Percentiles rank a stretch among this genome's conserved stretches.
Evolutionary conservation across 176 grass and related monocot genomes (phyloP).

Genomic region (Neostapfia colusana): DNA sequence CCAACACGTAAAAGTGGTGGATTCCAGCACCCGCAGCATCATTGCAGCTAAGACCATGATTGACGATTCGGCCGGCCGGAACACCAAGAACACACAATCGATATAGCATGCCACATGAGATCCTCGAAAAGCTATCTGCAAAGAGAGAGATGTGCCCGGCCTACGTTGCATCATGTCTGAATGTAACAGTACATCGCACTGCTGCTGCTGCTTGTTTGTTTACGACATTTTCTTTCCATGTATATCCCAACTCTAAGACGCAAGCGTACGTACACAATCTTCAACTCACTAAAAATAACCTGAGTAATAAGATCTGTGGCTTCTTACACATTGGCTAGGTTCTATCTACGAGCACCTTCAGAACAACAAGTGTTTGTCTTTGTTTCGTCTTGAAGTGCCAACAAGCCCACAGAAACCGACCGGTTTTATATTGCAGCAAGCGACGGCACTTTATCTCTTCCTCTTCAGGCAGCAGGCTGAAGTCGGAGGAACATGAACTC

Average conservation of each 20-base stretch:
- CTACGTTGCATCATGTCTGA: conserved; percentile 28
- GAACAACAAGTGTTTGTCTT: background rate
- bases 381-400: background rate
- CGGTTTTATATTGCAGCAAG: background rate
- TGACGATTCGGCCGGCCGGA: conserved; percentile 23
- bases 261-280: conserved; percentile 8
- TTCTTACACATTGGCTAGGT: conserved; percentile 16
- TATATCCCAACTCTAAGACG: background rate
- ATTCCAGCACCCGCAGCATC: conserved; percentile 25
- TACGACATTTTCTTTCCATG: background rate
- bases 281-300: conserved; percentile 27
- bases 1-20: conserved; percentile 29
- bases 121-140: conserved; percentile 46
- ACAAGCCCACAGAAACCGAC: background rate
- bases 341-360: conserved; percentile 4
- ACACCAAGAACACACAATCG: conserved; percentile 1
- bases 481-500: conserved; percentile 16
- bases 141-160: background rate
- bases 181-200: conserved; percentile 24
- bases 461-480: background rate
- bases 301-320: conserved; percentile 20
- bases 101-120: conserved; percentile 6
- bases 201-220: background rate
- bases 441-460: background rate
- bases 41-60: conserved; percentile 23